Evolutionary conservation across 1,139 yeast genomes (phyloP).

Genomic region (Yamadazyma blattariae): DNA sequence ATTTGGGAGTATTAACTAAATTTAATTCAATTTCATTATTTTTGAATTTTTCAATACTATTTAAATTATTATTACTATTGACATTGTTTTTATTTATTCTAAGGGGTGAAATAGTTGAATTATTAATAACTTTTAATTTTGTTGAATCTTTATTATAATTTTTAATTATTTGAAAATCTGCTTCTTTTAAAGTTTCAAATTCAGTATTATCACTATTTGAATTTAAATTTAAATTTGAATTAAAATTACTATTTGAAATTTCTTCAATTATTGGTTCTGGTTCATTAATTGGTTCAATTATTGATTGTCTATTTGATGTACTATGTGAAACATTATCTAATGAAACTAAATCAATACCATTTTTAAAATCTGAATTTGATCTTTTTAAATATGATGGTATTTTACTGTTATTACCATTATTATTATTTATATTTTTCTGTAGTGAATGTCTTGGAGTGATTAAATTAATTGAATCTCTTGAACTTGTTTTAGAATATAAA

Average conservation of each 20-base stretch:
- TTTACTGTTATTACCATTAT: too few relatives aligned
- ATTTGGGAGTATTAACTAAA: not conserved
- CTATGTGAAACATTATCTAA: slow-evolving; percentile 13
- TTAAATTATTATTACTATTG: not conserved
- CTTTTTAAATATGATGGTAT: not conserved
- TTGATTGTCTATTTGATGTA: slow-evolving; percentile 10
- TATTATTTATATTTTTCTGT: too few relatives aligned
- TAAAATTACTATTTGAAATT: not conserved
- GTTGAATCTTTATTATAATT: slow-evolving; percentile 7
- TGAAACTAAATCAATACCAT: slow-evolving; percentile 3
- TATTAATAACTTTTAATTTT: slow-evolving; percentile 8
- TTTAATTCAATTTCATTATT: not conserved
- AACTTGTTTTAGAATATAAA: not conserved
- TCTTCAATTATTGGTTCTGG: not conserved
- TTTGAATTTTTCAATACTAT: not conserved
- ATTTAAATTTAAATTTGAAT: not conserved
- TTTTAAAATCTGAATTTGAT: slow-evolving; percentile 3
- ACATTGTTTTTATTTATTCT: not conserved
- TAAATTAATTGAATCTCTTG: not conserved
- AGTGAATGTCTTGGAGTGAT: slow-evolving; percentile 3
- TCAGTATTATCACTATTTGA: slow-evolving; percentile 5
- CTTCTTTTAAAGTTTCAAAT: slow-evolving; percentile 16
- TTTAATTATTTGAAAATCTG: slow-evolving; percentile 11
- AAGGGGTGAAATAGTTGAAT: slow-evolving; percentile 3
- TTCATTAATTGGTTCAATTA: not conserved